These are phyloP conservation scores for Bjerkandera adusta DNA, from an alignment of 1,284 basidiomycete species.

Conservation along the genomic window DNA sequence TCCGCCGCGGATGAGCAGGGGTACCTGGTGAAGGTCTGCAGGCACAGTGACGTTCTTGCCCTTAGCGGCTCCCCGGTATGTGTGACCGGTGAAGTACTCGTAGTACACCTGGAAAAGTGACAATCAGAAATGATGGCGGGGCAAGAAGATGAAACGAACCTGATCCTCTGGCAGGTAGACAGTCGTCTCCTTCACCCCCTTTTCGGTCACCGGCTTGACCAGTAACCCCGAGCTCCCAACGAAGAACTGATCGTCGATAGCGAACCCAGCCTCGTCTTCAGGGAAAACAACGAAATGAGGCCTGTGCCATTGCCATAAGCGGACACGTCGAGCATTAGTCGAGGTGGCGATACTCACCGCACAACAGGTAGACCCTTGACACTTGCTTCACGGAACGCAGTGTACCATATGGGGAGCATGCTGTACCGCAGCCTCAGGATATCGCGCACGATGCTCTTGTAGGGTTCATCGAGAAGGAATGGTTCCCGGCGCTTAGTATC, in stretches of 20 bases:
- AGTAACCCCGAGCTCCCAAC: constrained; percentile 87
- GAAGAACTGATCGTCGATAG: constrained; percentile 94
- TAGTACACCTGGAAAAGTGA: constrained; percentile 82
- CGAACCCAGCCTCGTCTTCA: constrained; percentile 80
- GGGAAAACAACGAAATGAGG: constrained; percentile 96
- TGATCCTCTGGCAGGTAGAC: constrained; percentile 91
- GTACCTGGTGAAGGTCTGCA: constrained; percentile 78
- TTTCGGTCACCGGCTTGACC: constrained; percentile 86
- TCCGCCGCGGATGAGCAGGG: constrained; percentile 90
- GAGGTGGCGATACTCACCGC: constrained; percentile 41
- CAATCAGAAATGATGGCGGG: constrained; percentile 7
- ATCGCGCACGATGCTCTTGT: constrained; percentile 79
- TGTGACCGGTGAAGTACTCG: constrained; percentile 79
- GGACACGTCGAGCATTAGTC: neutral
- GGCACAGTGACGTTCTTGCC: constrained; percentile 72
- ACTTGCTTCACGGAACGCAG: constrained; percentile 87
- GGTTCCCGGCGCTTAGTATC: constrained; percentile 98
- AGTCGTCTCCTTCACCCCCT: constrained; percentile 67
- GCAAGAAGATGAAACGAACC: constrained; percentile 36
- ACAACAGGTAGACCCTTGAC: constrained; percentile 79
- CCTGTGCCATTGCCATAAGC: constrained; percentile 35
- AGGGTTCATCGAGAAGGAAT: constrained; percentile 88
- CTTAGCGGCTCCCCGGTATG: constrained; percentile 63
- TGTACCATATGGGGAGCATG: constrained; percentile 95
- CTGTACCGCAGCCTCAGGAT: constrained; percentile 84